A percentile compares a stretch with the other conserved stretches of the same genome.
Evolutionary conservation across 352 stramenopile species (phyloP).

Genomic region (Phytophthora constricta): DNA sequence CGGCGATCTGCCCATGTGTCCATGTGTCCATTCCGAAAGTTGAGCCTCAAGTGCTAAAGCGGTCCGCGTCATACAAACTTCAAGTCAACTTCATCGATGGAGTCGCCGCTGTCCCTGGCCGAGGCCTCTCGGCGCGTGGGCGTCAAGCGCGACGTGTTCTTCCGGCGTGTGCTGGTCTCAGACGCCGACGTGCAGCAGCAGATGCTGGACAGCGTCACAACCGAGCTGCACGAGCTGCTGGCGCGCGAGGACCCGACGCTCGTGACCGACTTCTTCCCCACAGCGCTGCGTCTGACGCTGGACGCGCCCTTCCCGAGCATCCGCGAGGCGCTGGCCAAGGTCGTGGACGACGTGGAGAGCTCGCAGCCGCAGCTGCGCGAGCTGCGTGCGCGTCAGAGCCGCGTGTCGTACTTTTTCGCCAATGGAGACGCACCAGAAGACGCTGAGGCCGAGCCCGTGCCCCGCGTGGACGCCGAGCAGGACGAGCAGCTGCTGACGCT

Average conservation of each 20-base stretch:
- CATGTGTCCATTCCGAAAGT: slow-evolving; percentile 55
- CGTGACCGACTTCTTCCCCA: slow-evolving; percentile 75
- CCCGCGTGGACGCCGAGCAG: slow-evolving; percentile 33
- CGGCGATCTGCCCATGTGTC: slow-evolving; percentile 27
- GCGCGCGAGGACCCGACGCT: slow-evolving; percentile 44
- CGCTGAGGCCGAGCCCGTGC: slow-evolving; percentile 28
- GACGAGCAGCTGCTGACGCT: slow-evolving; percentile 63
- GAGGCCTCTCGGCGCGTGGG: slow-evolving; percentile 60
- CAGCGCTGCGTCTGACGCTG: slow-evolving; percentile 62
- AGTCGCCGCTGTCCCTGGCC: slow-evolving; percentile 41
- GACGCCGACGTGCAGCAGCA: slow-evolving; percentile 66
- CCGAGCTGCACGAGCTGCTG: slow-evolving; percentile 68
- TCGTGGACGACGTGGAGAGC: slow-evolving; percentile 54
- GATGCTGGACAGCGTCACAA: slow-evolving; percentile 58
- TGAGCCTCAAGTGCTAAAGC: slow-evolving; percentile 32
- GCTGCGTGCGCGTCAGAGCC: slow-evolving; percentile 37
- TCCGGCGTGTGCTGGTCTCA: slow-evolving; percentile 75
- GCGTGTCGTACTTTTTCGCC: slow-evolving; percentile 77
- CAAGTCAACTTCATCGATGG: slow-evolving; percentile 28
- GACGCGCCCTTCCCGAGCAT: slow-evolving; percentile 76
- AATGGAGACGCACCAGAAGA: slow-evolving; percentile 38
- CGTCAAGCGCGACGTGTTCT: slow-evolving; percentile 84
- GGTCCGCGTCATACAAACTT: slow-evolving; percentile 31
- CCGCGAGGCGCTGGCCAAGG: slow-evolving; percentile 54
- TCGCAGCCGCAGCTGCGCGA: slow-evolving; percentile 44